Evolutionary conservation across 495 filamentous ascomycete species (phyloP), one percentile per base, ranked within the genome.

Genomic region (Halenospora varia): DNA sequence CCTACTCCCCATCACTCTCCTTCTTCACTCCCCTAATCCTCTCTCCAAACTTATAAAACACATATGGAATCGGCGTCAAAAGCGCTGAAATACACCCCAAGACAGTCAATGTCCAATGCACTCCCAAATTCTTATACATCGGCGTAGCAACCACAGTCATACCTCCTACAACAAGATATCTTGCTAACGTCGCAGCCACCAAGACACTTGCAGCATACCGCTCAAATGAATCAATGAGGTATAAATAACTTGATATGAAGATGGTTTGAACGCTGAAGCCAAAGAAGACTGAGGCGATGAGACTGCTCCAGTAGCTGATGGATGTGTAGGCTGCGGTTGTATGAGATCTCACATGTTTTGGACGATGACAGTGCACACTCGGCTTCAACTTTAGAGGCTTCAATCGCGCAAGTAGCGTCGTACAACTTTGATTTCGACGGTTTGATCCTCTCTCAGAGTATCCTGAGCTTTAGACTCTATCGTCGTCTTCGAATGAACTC

Each of bases 201-300:
- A 83, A 68, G 2, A 41, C 51, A 66, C 69, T 75, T 1, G 76
- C 79, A 1, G 74, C 64, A 49, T 75, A 72, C 45, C 68, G 67
- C 10, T 74, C 77, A 62, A 83, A 85, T 20, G 69, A 70, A 52
- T 82, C 78, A 45, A 83, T 78, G 47, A 84, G 75, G 60, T 83
- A 85, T 35, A 35, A 35, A 35, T 35, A 35, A 35, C 29, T 6
- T 4, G 13, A 35, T 6, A 35, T 35, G 29, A 35, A 35, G 29
- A 35, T 35, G 4, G 29, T 13, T 35, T 35, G 29, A 35, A 35
- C 29, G 29, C 29, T 35, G 29, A 35, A 35, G 29, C 29, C 29
- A 35, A 35, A 35, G 29, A 35, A 35, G 29, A 35, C 29, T 4
- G 29, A 35, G 29, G 29, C 29, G 13, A 35, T 35, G 29, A 35